phyloP scores from a whole-genome alignment of 2,329 filamentous ascomycete genomes.

The Fusarium nanum region DNA sequence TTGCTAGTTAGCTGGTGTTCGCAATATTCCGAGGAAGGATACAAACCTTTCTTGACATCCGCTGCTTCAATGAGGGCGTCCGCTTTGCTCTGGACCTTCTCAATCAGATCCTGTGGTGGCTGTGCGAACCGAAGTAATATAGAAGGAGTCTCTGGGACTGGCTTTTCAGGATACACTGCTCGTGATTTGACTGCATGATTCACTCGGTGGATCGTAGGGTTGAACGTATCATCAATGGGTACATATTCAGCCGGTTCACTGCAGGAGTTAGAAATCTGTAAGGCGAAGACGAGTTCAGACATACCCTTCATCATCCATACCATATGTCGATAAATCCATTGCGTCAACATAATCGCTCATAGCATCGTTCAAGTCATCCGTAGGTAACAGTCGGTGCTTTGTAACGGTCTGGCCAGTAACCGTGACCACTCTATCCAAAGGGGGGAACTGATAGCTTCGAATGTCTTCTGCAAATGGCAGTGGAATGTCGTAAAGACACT shows the following conservation, averaged over 20 bases:
- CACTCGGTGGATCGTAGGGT: constrained; percentile 87
- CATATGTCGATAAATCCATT: constrained; percentile 85
- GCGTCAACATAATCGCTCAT: constrained; percentile 94
- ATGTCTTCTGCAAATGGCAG: constrained; percentile 95
- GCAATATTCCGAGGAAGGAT: background rate
- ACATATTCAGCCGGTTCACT: constrained; percentile 74
- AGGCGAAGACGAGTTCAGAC: constrained; percentile 31
- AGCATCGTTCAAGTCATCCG: constrained; percentile 75
- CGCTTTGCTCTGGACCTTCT: constrained; percentile 67
- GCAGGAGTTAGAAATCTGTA: constrained; percentile 26
- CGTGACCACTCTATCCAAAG: constrained; percentile 87
- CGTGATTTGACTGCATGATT: constrained; percentile 86
- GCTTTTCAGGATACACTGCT: constrained; percentile 77
- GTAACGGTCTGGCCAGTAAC: constrained; percentile 84
- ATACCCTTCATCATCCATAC: constrained; percentile 79
- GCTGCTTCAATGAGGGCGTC: constrained; percentile 74
- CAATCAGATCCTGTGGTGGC: constrained; percentile 74
- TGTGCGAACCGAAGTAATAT: constrained; percentile 78
- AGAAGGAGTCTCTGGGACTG: constrained; percentile 70
- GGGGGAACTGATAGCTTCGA: constrained; percentile 89
- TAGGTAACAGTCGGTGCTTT: constrained; percentile 86
- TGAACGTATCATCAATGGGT: constrained; percentile 83
- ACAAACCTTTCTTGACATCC: constrained; percentile 84
- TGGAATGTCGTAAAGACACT: constrained; percentile 89
- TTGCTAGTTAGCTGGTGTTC: constrained; percentile 28